A percentile compares a stretch with the other conserved stretches of the same genome.
Conservation (phyloP, 805 yeast genomes). For the Pichia thaimueangensis region DNA sequence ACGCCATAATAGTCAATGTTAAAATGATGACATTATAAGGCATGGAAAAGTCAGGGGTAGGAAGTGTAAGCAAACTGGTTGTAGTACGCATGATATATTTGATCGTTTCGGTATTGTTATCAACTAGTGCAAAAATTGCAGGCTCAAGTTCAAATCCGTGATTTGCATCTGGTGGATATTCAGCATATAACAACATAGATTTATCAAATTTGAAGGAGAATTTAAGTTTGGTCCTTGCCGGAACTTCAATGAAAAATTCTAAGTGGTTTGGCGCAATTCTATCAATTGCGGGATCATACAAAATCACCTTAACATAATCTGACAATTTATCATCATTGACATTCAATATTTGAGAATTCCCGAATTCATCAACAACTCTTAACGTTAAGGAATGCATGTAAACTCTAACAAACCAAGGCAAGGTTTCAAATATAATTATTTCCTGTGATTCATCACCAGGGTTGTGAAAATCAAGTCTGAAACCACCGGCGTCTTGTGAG, state of each 20-base stretch:
- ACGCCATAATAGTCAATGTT: constrained; percentile 88
- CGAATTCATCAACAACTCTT: constrained; percentile 20
- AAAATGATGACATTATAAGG: constrained; percentile 95
- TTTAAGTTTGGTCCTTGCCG: constrained; percentile 54
- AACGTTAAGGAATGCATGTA: constrained; percentile 65
- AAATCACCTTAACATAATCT: constrained; percentile 42
- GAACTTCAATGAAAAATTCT: constrained; percentile 60
- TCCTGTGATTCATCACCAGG: constrained; percentile 43
- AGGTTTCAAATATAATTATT: constrained; percentile 65
- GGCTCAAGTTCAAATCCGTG: constrained; percentile 96
- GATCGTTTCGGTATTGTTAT: constrained; percentile 14
- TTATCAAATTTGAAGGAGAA: constrained; percentile 80
- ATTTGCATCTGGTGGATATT: constrained; percentile 99
- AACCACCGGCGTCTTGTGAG: constrained; percentile 87
- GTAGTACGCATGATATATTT: constrained; percentile 66
- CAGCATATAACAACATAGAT: constrained; percentile 73
- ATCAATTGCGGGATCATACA: constrained; percentile 74
- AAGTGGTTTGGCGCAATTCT: constrained; percentile 76
- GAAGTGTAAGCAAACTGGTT: constrained; percentile 76
- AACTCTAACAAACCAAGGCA: constrained; percentile 90
- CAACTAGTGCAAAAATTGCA: constrained; percentile 62
- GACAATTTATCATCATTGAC: constrained; percentile 26
- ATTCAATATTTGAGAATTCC: constrained; percentile 12
- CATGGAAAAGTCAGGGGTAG: constrained; percentile 98
- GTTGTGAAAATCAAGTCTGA: constrained; percentile 72